phyloP scores from a whole-genome alignment of 2,329 filamentous ascomycete genomes.

The Sporothrix sp. region DNA sequence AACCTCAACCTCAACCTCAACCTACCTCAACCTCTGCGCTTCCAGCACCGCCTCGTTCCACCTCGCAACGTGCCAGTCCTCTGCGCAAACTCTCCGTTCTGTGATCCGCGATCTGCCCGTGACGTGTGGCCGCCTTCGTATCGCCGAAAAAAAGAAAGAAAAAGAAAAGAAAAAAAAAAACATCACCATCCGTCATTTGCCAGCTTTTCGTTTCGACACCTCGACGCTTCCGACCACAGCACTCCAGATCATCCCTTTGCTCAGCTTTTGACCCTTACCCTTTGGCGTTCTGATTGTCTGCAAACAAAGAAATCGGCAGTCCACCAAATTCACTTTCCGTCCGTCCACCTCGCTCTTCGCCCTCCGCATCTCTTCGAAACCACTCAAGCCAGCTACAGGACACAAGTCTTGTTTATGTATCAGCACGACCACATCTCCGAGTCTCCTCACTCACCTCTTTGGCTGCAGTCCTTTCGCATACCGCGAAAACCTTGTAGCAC shows the following conservation, averaged over 20 bases:
- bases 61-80: conserved; percentile 3
- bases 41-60: conserved; percentile 4
- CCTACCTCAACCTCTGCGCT: background rate
- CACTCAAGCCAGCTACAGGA: conserved; percentile 24
- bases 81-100: background rate
- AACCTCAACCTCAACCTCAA: too few species aligned
- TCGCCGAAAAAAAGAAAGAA: conserved; percentile 3
- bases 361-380: background rate
- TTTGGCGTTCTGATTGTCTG: conserved; percentile 1
- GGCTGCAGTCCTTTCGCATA: conserved; percentile 97
- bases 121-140: background rate
- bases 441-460: conserved; percentile 88
- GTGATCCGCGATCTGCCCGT: background rate
- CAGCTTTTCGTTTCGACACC: too few species aligned
- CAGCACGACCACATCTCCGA: conserved; percentile 83
- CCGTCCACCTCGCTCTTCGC: background rate
- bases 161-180: conserved; percentile 1
- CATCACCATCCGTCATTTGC: conserved; percentile 8
- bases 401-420: conserved; percentile 82
- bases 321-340: background rate
- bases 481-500: conserved; percentile 86
- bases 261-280: background rate
- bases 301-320: background rate
- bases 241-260: background rate
- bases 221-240: too few species aligned